Evolutionary conservation across 2,329 filamentous ascomycete genomes (phyloP), one percentile per base, ranked within the genome.

Genomic region (Delphinella strobiligena): DNA sequence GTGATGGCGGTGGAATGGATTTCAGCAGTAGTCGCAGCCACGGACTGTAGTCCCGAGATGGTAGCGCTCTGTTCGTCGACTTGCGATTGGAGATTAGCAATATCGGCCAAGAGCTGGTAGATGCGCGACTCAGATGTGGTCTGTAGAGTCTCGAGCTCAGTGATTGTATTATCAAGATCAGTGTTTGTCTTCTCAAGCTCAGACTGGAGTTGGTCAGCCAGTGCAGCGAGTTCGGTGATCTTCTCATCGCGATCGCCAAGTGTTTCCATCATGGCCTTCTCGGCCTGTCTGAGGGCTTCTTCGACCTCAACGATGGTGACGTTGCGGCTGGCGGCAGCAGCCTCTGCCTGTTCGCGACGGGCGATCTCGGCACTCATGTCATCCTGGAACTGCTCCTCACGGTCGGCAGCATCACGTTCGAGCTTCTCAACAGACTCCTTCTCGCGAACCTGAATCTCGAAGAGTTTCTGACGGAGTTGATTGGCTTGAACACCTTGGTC

Each of bases 391-490:
- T 61, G 54, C 18, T 56, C 53, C 24, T 65, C 61, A 14, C 58
- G 61, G 27, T 62, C 61, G 10, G 59, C 49, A 4, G 57, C 54
- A 1, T 51, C 49, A 12, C 54, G 48, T 45, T 65, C 49, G 5
- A 68, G 50, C 14, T 60, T 49, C 34, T 54, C 52, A 31, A 68
- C 52, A n/a, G 55, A 45, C 18, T 51, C 41, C 31, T 61, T 56
- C 46, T 63, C 60, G 34, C 61, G 52, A 44, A 63, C 56, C 50
- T 69, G 66, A 2, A 62, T 51, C 36, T 63, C 54, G 49, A 65
- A 68, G 4, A 69, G 50, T 50, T 68, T 69, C 39, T 62, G 59
- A 3, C 66, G 64, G 18, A 69, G 58, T 46, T 66, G 59, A 22
- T 69, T 68, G n/a, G 64, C 63, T 43, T 66, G 58, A 12, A 61